Percentiles rank a stretch among this genome's conserved stretches.
Conservation (phyloP, 108 stramenopile species). For the Skeletonema costatum region DNA sequence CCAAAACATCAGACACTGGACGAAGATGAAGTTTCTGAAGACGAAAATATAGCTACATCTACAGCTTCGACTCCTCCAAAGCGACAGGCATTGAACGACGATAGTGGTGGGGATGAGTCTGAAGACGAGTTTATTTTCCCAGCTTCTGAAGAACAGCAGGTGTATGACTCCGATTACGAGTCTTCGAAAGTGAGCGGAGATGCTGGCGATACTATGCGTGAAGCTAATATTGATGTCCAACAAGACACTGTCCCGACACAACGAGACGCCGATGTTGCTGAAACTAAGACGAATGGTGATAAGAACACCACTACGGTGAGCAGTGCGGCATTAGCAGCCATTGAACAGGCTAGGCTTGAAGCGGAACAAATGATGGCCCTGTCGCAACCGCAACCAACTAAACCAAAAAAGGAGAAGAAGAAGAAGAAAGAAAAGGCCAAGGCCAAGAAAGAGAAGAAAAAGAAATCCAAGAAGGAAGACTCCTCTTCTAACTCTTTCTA, state of each 20-base stretch:
- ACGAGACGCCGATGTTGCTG: neutral
- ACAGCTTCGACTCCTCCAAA: neutral
- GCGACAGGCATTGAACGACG: neutral
- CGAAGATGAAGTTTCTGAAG: neutral
- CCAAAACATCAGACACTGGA: neutral
- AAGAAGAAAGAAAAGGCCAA: conserved; percentile 15
- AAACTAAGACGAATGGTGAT: neutral
- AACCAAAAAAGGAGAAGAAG: conserved; percentile 16
- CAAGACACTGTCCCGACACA: neutral
- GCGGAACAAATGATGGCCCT: conserved; percentile 31
- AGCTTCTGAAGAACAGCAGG: neutral
- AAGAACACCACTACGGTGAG: conserved; percentile 6
- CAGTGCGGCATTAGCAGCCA: conserved; percentile 31
- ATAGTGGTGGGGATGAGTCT: neutral
- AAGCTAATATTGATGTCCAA: neutral
- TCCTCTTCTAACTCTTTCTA: neutral
- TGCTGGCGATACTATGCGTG: neutral
- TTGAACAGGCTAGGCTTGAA: conserved; percentile 26
- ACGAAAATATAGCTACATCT: neutral
- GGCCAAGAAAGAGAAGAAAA: conserved; percentile 20
- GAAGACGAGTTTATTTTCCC: neutral
- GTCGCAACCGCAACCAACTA: conserved; percentile 13
- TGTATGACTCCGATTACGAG: neutral
- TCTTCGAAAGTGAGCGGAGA: neutral
- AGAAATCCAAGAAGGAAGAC: neutral